Evolutionary conservation across 1,284 basidiomycete genomes (phyloP), one percentile per base, ranked within the genome.

Genomic region (Gymnopus androsaceus): DNA sequence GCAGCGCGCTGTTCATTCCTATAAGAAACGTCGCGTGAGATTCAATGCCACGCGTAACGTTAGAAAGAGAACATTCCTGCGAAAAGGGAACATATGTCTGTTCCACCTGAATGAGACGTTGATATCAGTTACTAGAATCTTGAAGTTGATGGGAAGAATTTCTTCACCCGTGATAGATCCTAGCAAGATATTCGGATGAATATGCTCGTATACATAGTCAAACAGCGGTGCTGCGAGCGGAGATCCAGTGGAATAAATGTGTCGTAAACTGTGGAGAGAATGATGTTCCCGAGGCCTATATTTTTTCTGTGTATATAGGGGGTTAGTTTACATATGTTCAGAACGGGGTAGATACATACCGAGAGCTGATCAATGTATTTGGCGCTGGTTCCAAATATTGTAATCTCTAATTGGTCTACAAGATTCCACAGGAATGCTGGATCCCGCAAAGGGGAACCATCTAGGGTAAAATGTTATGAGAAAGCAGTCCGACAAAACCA

Each of bases 11-110:
- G 67, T 84, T 89, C 79, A 93, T 87, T 1, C 48, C 48, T 50
- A n/a, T 17, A 48, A 9, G 34, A 7, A 25, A 4, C 23, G 23
- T 28, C 4, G n/a, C 19, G 6, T n/a, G 23, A 48, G 23, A 3
- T 11, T 8, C 8, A 11, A 7, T 34, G 12, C 14, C n/a, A 19
- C 8, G 17, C 3, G 11, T 19, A 15, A 46, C 3, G 19, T 33
- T 33, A 17, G 30, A 46, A 34, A 48, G 21, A 7, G 8, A 7
- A 50, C 36, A 27, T 38, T 5, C 90, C 90, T 21, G 89, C 91
- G 72, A 95, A 94, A 25, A 94, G 78, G 31, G 90, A 92, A 71
- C 92, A 94, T 34, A 94, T 92, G 67, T 94, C 92, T 15, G 92
- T 93, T 12, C 90, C 89, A 55, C 88, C 87, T 88, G 64, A 53